Conservation (phyloP, 345 rosid species). For the Turritis glabra region DNA sequence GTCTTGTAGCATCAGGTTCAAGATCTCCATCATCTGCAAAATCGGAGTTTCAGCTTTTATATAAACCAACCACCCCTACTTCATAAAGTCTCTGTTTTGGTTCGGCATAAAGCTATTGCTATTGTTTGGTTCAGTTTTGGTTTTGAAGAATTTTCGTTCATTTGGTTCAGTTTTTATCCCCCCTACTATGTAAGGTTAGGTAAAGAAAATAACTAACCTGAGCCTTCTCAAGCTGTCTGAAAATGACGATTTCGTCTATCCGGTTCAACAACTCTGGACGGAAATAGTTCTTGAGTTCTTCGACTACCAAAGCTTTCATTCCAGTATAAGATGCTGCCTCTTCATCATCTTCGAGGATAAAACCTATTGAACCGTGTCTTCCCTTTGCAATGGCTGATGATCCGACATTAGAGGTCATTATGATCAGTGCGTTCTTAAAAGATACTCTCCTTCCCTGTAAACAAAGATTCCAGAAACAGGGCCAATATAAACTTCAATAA, state of each 20-base stretch:
- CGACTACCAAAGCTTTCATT: slow-evolving; percentile 74
- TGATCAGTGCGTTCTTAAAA: slow-evolving; percentile 86
- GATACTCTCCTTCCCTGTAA: slow-evolving; percentile 91
- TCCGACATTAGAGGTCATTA: slow-evolving; percentile 96
- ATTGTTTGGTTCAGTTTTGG: neutral
- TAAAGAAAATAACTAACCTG: slow-evolving; percentile 63
- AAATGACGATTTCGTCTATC: slow-evolving; percentile 92
- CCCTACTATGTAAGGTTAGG: neutral
- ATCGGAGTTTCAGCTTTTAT: neutral
- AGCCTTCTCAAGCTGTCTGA: slow-evolving; percentile 72
- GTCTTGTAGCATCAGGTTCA: slow-evolving; percentile 82
- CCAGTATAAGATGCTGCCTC: slow-evolving; percentile 66
- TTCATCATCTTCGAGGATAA: slow-evolving; percentile 52
- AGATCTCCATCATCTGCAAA: slow-evolving; percentile 77
- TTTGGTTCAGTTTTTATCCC: neutral
- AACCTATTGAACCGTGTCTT: slow-evolving; percentile 68
- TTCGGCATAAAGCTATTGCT: neutral
- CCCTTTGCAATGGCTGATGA: slow-evolving; percentile 91
- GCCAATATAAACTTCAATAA: slow-evolving; percentile 5
- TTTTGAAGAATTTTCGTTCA: neutral
- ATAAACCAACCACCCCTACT: neutral
- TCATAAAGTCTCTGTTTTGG: neutral
- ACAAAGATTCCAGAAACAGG: slow-evolving; percentile 14
- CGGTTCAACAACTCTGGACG: slow-evolving; percentile 97
- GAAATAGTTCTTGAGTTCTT: slow-evolving; percentile 86